Evolutionary conservation across 2,329 filamentous ascomycete species (phyloP).

Genomic region (Fusarium subtropicale): DNA sequence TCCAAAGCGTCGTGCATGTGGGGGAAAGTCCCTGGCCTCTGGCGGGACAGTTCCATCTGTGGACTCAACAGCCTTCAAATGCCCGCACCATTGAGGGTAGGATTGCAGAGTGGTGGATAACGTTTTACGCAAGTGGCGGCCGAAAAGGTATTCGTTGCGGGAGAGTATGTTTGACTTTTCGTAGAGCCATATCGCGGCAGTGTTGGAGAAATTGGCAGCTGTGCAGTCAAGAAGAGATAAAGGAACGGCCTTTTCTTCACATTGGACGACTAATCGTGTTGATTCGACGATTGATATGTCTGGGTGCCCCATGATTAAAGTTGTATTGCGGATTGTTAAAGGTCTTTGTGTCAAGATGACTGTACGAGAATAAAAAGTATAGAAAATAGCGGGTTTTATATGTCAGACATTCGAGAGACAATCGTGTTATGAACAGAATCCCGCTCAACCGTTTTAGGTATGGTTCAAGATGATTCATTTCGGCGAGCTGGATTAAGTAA

Average conservation of each 20-base stretch:
- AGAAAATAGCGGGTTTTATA: no score
- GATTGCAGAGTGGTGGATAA: constrained; percentile 23
- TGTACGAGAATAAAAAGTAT: neutral
- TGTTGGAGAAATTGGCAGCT: constrained; percentile 38
- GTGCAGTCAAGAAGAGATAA: constrained; percentile 44
- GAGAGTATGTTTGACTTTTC: constrained; percentile 1
- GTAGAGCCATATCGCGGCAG: constrained; percentile 43
- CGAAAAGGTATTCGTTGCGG: neutral
- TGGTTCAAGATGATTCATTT: constrained; percentile 1
- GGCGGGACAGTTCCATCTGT: constrained; percentile 14
- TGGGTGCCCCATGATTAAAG: neutral
- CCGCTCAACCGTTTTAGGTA: neutral
- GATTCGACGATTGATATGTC: constrained; percentile 10
- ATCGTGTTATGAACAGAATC: no score
- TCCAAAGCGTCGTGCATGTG: constrained; percentile 39
- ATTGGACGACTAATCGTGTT: neutral
- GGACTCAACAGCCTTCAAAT: constrained; percentile 23
- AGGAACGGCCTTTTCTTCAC: constrained; percentile 15
- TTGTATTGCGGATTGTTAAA: neutral
- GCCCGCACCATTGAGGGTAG: constrained; percentile 42
- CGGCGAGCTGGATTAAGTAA: constrained; percentile 4
- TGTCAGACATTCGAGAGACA: neutral
- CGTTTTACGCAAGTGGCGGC: constrained; percentile 16
- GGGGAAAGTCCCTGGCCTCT: constrained; percentile 29
- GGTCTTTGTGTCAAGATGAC: neutral